These are phyloP conservation scores for Botrytis hyacinthi DNA, from an alignment of 2,329 filamentous ascomycete genomes.

Conservation along the genomic window DNA sequence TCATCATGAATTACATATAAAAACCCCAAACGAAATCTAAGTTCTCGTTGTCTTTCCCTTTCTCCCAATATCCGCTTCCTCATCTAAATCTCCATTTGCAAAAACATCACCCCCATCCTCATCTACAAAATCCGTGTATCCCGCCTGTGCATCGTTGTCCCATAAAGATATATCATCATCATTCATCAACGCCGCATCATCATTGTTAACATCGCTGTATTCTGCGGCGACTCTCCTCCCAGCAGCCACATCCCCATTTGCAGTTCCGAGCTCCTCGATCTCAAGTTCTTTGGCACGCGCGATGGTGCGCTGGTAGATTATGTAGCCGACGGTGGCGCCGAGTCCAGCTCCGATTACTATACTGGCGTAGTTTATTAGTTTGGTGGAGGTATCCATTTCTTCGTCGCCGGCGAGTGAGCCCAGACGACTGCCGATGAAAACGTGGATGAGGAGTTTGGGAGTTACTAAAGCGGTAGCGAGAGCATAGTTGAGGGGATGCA, in stretches of 20 bases:
- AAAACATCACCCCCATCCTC: conserved; percentile 34
- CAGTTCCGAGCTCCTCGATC: conserved; percentile 35
- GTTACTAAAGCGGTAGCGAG: conserved; percentile 77
- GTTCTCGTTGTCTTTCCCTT: conserved; percentile 17
- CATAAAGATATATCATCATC: conserved; percentile 40
- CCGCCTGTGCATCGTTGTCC: conserved; percentile 31
- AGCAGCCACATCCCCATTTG: conserved; percentile 16
- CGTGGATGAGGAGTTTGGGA: conserved; percentile 86
- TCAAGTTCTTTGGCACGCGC: conserved; percentile 58
- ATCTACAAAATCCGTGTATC: conserved; percentile 36
- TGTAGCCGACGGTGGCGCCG: conserved; percentile 72
- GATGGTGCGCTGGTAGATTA: conserved; percentile 78
- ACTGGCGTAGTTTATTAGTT: conserved; percentile 77
- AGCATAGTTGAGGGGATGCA: conserved; percentile 72
- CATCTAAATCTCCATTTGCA: conserved; percentile 29
- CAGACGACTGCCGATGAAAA: conserved; percentile 86
- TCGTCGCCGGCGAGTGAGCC: conserved; percentile 78
- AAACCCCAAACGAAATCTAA: neutral
- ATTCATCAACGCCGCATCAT: conserved; percentile 35
- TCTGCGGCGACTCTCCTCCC: conserved; percentile 12
- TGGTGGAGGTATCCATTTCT: conserved; percentile 76
- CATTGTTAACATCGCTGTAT: conserved; percentile 31
- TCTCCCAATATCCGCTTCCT: conserved; percentile 18
- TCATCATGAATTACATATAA: neutral
- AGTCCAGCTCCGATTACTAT: conserved; percentile 71